Conservation (phyloP, 495 filamentous ascomycete genomes). For the Xylona heveae region DNA sequence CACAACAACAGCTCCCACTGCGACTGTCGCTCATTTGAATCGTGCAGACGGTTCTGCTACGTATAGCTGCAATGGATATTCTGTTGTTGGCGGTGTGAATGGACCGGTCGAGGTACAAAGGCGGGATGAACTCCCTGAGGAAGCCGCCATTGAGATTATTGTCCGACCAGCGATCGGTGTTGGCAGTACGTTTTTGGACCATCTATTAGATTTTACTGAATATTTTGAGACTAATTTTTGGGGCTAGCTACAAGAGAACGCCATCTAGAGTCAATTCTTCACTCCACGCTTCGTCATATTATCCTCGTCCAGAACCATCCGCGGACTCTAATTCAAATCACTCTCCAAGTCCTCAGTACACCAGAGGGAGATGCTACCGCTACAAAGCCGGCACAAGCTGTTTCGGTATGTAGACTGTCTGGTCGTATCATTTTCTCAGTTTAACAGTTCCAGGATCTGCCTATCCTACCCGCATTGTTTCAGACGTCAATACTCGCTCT, state of each 20-base stretch:
- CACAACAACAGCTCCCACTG: not conserved
- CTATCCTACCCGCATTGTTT: constrained; percentile 51
- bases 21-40: constrained; percentile 36
- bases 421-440: constrained; percentile 10
- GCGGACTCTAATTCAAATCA: constrained; percentile 42
- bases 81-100: constrained; percentile 67
- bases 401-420: constrained; percentile 18
- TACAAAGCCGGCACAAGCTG: constrained; percentile 26
- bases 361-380: constrained; percentile 32
- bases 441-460: constrained; percentile 34
- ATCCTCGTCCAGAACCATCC: constrained; percentile 49
- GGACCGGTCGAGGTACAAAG: constrained; percentile 81
- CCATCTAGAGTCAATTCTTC: constrained; percentile 49
- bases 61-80: constrained; percentile 57
- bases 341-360: constrained; percentile 36
- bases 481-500: constrained; percentile 55
- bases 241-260: constrained; percentile 42
- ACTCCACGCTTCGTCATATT: constrained; percentile 43
- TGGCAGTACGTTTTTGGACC: constrained; percentile 37
- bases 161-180: constrained; percentile 70
- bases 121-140: constrained; percentile 71
- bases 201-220: constrained; percentile 18
- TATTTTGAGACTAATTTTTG: constrained; percentile 22
- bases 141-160: constrained; percentile 76
- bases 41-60: constrained; percentile 77